Conservation (phyloP, 768 basidiomycete genomes). For the Leccinum sublutescens region DNA sequence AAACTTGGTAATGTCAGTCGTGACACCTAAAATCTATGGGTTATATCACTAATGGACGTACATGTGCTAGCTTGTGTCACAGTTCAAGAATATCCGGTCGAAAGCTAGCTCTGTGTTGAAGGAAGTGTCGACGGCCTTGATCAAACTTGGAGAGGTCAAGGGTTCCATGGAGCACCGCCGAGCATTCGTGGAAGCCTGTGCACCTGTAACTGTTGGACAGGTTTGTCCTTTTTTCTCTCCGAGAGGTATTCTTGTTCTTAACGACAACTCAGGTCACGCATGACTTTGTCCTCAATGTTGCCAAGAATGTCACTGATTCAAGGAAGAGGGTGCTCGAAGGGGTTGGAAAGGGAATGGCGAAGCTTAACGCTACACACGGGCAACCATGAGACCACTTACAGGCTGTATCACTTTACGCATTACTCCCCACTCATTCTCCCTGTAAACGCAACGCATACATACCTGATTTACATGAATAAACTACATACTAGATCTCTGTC, state of each 20-base stretch:
- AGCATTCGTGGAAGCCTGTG: slow-evolving; percentile 51
- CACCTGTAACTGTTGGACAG: slow-evolving; percentile 36
- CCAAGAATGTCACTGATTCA: slow-evolving; percentile 66
- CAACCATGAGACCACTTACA: slow-evolving; percentile 18
- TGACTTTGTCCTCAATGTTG: slow-evolving; percentile 59
- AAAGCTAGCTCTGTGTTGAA: slow-evolving; percentile 51
- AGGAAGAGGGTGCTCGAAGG: slow-evolving; percentile 73
- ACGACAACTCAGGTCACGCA: slow-evolving; percentile 49
- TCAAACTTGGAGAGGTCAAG: slow-evolving; percentile 50
- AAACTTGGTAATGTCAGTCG: slow-evolving; percentile 66
- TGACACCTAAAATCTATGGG: neutral
- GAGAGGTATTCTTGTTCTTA: neutral
- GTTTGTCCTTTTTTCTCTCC: slow-evolving; percentile 25
- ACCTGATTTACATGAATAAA: neutral
- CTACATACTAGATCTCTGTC: neutral
- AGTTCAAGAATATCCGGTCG: slow-evolving; percentile 60
- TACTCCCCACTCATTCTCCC: slow-evolving; percentile 26
- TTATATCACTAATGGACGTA: slow-evolving; percentile 5
- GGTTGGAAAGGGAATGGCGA: slow-evolving; percentile 65
- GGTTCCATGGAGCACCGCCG: slow-evolving; percentile 53
- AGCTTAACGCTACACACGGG: slow-evolving; percentile 44
- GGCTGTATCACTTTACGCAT: slow-evolving; percentile 6
- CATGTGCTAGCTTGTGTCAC: slow-evolving; percentile 56
- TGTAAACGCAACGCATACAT: slow-evolving; percentile 14
- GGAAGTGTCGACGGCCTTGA: slow-evolving; percentile 54